These are phyloP conservation scores for Viola pubescens DNA, from an alignment of 441 rosid species.

Conservation along the genomic window DNA sequence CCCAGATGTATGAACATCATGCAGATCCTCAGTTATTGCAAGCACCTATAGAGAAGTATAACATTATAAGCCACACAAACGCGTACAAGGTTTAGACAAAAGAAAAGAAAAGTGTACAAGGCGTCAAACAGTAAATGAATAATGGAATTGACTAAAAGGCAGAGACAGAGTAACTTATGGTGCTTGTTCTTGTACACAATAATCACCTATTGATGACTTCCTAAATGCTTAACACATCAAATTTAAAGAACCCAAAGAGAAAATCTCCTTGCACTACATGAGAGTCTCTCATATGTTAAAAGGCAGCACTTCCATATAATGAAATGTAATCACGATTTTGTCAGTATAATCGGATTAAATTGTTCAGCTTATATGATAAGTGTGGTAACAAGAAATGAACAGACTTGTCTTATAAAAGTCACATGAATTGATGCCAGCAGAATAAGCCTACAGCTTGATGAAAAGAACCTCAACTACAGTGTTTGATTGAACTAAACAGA, in stretches of 20 bases:
- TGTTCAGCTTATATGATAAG: not conserved
- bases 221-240: not conserved
- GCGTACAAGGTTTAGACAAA: not conserved
- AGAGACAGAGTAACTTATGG: not conserved
- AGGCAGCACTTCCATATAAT: not conserved
- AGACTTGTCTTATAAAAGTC: no score
- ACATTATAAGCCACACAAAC: slow-evolving; percentile 19
- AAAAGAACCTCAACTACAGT: no score
- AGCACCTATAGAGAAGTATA: slow-evolving; percentile 53
- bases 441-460: slow-evolving; percentile 16
- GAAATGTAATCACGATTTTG: not conserved
- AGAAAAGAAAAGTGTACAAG: not conserved
- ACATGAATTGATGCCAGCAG: slow-evolving; percentile 20
- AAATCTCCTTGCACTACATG: no score
- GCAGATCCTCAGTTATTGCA: slow-evolving; percentile 87
- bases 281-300: not conserved
- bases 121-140: slow-evolving; percentile 1
- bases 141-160: not conserved
- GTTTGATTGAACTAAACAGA: slow-evolving; percentile 27
- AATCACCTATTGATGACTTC: not conserved
- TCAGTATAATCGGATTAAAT: not conserved
- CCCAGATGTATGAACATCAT: slow-evolving; percentile 81
- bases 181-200: not conserved
- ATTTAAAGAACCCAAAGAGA: no score
- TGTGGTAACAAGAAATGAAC: no score